Percentiles rank a stretch among this genome's conserved stretches.
These are phyloP conservation scores for Pseudodiploospora longispora DNA, from an alignment of 2,329 filamentous ascomycete species.

Conservation along the genomic window DNA sequence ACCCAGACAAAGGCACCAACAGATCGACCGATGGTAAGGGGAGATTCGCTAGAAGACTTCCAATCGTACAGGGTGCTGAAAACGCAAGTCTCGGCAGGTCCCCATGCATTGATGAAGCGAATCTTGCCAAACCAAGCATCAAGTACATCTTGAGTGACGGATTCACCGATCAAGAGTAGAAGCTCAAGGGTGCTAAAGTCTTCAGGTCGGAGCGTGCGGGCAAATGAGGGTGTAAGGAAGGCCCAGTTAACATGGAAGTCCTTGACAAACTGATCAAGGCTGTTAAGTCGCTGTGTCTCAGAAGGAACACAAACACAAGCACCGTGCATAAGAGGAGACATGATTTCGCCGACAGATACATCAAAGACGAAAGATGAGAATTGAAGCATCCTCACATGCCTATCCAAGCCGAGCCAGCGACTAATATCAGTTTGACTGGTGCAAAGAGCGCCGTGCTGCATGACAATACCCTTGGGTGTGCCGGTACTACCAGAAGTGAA, in stretches of 20 bases:
- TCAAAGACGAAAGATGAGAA: slow-evolving; percentile 7
- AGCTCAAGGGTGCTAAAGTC: background rate
- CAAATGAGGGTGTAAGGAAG: slow-evolving; percentile 7
- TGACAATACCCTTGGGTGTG: slow-evolving; percentile 13
- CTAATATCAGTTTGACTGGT: background rate
- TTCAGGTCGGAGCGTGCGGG: background rate
- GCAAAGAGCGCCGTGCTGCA: slow-evolving; percentile 9
- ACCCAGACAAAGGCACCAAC: slow-evolving; percentile 2
- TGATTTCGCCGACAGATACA: background rate
- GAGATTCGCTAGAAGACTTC: background rate
- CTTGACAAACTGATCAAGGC: slow-evolving; percentile 5
- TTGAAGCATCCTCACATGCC: slow-evolving; percentile 3
- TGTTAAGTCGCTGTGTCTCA: slow-evolving; percentile 6
- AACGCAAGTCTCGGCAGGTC: no score
- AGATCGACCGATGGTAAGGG: slow-evolving; percentile 14
- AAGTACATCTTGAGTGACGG: no score
- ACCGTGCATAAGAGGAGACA: background rate
- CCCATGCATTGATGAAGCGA: no score
- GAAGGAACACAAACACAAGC: slow-evolving; percentile 5
- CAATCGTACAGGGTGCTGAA: no score
- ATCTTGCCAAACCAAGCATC: no score
- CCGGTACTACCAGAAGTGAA: slow-evolving; percentile 19
- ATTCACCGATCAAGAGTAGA: no score
- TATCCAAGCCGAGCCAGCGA: background rate
- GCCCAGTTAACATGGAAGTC: slow-evolving; percentile 1